phyloP scores from a whole-genome alignment of 2,329 filamentous ascomycete genomes.

The Cladosporium sp. region DNA sequence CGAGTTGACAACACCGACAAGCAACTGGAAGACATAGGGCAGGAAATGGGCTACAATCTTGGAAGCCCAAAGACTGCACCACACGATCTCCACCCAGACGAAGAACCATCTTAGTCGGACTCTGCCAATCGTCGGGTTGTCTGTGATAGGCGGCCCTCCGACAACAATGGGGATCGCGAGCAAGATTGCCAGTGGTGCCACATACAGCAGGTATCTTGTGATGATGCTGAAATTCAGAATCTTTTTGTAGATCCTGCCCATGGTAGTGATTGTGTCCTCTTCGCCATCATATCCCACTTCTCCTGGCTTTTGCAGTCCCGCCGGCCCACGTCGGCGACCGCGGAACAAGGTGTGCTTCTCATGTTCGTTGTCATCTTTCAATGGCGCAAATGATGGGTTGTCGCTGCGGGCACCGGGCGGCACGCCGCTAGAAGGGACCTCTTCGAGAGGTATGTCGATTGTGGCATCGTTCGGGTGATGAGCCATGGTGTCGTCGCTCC shows the following conservation, averaged over 20 bases:
- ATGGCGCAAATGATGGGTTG: constrained; percentile 36
- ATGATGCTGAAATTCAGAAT: constrained; percentile 63
- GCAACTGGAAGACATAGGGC: constrained; percentile 60
- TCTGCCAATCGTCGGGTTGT: constrained; percentile 53
- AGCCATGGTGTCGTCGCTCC: constrained; percentile 28
- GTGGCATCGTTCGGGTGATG: constrained; percentile 49
- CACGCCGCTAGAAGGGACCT: constrained; percentile 48
- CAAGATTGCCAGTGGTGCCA: constrained; percentile 57
- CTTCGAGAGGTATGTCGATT: constrained; percentile 62
- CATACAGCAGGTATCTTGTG: constrained; percentile 64
- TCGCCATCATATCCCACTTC: constrained; percentile 44
- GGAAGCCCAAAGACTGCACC: constrained; percentile 63
- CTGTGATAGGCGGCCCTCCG: constrained; percentile 52
- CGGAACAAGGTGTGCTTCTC: constrained; percentile 39
- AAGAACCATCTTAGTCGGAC: constrained; percentile 63
- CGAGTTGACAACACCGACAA: constrained; percentile 63
- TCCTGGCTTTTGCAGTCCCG: constrained; percentile 27
- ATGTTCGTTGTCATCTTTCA: constrained; percentile 26
- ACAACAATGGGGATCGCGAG: constrained; percentile 65
- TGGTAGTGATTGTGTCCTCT: constrained; percentile 57
- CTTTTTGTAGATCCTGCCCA: constrained; percentile 62
- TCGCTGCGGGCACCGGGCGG: constrained; percentile 39
- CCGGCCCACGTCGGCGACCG: constrained; percentile 36
- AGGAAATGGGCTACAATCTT: constrained; percentile 61
- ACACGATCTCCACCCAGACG: constrained; percentile 64